Percentiles rank a stretch among this genome's conserved stretches.
These are phyloP conservation scores for Aureobasidium uvarum DNA, from an alignment of 2,329 filamentous ascomycete genomes.

Conservation along the genomic window DNA sequence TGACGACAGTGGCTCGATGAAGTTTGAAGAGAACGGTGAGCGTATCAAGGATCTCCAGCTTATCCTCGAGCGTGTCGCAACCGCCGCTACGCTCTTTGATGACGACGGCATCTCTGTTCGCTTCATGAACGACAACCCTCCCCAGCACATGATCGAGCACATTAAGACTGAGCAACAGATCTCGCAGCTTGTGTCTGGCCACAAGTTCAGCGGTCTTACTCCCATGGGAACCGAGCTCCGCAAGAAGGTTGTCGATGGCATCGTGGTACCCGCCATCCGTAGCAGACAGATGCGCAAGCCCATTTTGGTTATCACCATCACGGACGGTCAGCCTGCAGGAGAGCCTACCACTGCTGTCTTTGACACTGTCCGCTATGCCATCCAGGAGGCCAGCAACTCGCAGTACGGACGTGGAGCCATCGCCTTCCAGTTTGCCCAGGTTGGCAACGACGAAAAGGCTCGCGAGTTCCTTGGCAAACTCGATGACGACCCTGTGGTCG, in stretches of 20 bases:
- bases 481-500: conserved; percentile 63
- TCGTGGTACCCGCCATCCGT: conserved; percentile 56
- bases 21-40: conserved; percentile 64
- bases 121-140: conserved; percentile 64
- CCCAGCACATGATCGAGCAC: conserved; percentile 51
- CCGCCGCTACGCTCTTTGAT: conserved; percentile 66
- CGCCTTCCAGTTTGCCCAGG: conserved; percentile 67
- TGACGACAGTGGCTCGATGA: conserved; percentile 68
- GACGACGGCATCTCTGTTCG: conserved; percentile 65
- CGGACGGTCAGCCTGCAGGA: conserved; percentile 64
- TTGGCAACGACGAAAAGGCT: conserved; percentile 64
- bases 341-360: conserved; percentile 58
- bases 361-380: conserved; percentile 57
- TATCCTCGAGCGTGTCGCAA: conserved; percentile 62
- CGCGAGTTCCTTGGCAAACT: conserved; percentile 62
- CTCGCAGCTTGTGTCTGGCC: conserved; percentile 55
- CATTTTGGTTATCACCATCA: conserved; percentile 63
- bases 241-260: conserved; percentile 62
- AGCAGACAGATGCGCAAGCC: conserved; percentile 59
- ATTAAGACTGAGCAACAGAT: conserved; percentile 60
- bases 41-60: conserved; percentile 65
- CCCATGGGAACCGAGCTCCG: conserved; percentile 63
- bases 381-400: conserved; percentile 51
- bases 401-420: conserved; percentile 57
- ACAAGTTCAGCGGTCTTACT: conserved; percentile 64